Evolutionary conservation across 805 yeast genomes (phyloP).

Genomic region (Saccharomycopsis olivae): DNA sequence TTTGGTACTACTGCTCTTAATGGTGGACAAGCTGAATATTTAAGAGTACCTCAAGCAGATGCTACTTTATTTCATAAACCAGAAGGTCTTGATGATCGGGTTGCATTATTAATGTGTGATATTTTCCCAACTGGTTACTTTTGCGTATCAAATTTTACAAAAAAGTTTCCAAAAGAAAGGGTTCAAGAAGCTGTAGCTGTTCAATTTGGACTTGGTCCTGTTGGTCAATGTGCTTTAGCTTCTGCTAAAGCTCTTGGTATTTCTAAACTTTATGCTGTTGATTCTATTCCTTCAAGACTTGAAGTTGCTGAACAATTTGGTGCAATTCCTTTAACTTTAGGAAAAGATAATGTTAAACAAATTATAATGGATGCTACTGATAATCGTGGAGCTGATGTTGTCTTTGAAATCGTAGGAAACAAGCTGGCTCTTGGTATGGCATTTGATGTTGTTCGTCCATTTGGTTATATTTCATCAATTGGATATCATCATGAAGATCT

Average conservation of each 20-base stretch:
- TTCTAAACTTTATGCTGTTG: slow-evolving; percentile 35
- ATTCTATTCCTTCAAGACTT: slow-evolving; percentile 37
- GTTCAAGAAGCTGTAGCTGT: slow-evolving; percentile 31
- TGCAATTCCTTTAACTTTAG: slow-evolving; percentile 37
- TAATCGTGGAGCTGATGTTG: slow-evolving; percentile 48
- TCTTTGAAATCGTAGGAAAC: slow-evolving; percentile 51
- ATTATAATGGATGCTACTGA: slow-evolving; percentile 29
- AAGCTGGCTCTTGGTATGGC: slow-evolving; percentile 39
- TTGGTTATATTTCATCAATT: slow-evolving; percentile 46
- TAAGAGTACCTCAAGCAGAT: slow-evolving; percentile 47
- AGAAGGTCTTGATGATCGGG: slow-evolving; percentile 28
- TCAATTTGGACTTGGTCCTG: slow-evolving; percentile 54
- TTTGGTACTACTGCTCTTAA: slow-evolving; percentile 48
- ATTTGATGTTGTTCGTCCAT: slow-evolving; percentile 43
- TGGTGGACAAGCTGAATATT: slow-evolving; percentile 57
- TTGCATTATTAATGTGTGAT: slow-evolving; percentile 50
- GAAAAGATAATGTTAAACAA: slow-evolving; percentile 29
- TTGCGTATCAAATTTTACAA: slow-evolving; percentile 42
- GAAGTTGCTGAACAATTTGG: slow-evolving; percentile 36
- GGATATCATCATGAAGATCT: slow-evolving; percentile 52
- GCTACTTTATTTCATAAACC: slow-evolving; percentile 39
- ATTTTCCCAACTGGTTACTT: slow-evolving; percentile 55
- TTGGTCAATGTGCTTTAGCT: slow-evolving; percentile 42
- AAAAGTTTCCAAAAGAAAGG: slow-evolving; percentile 27
- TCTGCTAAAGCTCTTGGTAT: slow-evolving; percentile 36